These are phyloP conservation scores for Populus davidiana DNA, from an alignment of 345 rosid genomes.

Conservation along the genomic window DNA sequence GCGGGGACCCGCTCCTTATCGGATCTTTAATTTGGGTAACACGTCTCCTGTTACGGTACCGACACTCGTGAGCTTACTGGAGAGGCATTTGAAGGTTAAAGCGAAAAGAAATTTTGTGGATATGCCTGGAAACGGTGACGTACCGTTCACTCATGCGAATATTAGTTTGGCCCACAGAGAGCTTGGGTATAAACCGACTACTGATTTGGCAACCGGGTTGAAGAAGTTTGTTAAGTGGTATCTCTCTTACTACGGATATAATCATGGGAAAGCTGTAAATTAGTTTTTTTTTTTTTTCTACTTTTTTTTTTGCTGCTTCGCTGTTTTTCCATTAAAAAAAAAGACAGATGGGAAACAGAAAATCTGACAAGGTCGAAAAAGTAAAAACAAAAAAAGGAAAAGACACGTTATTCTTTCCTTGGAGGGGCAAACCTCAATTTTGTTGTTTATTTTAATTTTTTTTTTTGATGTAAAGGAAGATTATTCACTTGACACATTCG, in stretches of 20 bases:
- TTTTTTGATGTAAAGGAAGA: not conserved
- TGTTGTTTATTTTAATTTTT: not conserved
- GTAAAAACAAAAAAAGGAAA: not conserved
- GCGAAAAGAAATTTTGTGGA: slow-evolving; percentile 19
- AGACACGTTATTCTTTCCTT: slow-evolving; percentile 12
- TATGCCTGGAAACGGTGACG: slow-evolving; percentile 34
- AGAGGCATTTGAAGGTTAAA: slow-evolving; percentile 22
- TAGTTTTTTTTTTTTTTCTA: not conserved
- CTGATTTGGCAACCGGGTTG: slow-evolving; percentile 28
- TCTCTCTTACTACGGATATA: slow-evolving; percentile 21
- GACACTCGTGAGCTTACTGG: slow-evolving; percentile 17
- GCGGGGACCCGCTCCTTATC: slow-evolving; percentile 31
- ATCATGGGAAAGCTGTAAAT: slow-evolving; percentile 24
- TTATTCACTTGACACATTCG: not conserved
- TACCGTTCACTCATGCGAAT: slow-evolving; percentile 26
- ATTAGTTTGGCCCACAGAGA: slow-evolving; percentile 18
- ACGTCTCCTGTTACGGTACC: slow-evolving; percentile 29
- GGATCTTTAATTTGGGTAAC: slow-evolving; percentile 34
- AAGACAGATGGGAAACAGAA: not conserved
- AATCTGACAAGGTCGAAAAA: not conserved
- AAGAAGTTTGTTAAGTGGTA: slow-evolving; percentile 29
- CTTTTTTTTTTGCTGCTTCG: not conserved
- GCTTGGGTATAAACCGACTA: slow-evolving; percentile 26
- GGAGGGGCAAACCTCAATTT: not conserved
- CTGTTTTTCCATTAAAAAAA: not conserved